Base-by-base conservation (phyloP, 2,329 filamentous ascomycete species). In the Aureobasidium sp. region DNA sequence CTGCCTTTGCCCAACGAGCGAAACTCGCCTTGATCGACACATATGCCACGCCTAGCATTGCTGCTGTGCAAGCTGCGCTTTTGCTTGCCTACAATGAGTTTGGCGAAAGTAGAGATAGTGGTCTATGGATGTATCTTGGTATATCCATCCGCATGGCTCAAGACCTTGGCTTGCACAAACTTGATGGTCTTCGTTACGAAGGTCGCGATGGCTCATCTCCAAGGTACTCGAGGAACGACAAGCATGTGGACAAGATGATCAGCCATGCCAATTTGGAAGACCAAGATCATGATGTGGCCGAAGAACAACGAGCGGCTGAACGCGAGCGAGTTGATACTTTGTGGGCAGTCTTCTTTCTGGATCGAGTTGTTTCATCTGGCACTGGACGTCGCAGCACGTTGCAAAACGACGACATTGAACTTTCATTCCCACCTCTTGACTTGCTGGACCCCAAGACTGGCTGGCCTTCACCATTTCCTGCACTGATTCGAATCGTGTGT, bases 91-190 rank as follows among this genome's bases (percentile, higher is more conserved):
- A 96, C 70, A 90, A 95, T 67, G 88, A 92, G 47, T 96, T 96
- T 67, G 91, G 91, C 1, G 89, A 89, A 12, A 90, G 90, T 66
- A 89, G 92, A 68, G 91, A 96, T 70, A 95, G 90, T 71, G 90
- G 90, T 0, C 75, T 96, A 7, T 96, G 91, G 91, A 95, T 96
- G 90, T 96, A 95, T 70, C 79, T 96, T 1, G 91, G 91, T 0
- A 87, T 93, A 57, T 87, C 91, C 0, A 96, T 96, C 64, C 86
- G 91, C 5, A 89, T 91, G 85, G 87, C 87, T 0, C 84, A 90
- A 64, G 88, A 91, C 69, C 75, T 96, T 11, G 91, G 91, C 0
- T 79, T 96, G 66, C 89, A 93, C 67, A 95, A 91, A 66, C 80
- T 89, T 17, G 87, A 92, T 65, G 91, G 90, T 0, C 80, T 95